Base-by-base conservation (phyloP, 2,329 filamentous ascomycete species). In the Monosporascus sp. region DNA sequence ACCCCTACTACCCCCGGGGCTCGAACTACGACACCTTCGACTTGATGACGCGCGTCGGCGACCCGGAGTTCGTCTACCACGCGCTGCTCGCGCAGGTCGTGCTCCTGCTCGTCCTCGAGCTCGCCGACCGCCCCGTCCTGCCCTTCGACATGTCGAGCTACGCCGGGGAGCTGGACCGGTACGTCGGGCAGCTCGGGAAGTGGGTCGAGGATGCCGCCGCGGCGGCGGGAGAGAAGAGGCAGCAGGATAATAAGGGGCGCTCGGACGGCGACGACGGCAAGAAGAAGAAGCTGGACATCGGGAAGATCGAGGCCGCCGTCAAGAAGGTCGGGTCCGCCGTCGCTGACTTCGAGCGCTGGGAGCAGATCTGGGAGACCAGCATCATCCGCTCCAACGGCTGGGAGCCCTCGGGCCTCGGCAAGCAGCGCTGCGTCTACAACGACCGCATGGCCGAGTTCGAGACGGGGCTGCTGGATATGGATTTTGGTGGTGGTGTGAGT, bases 11-110 rank as follows among this genome's bases (percentile, higher is more conserved):
- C 0, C 84, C 86, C 50, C 86, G 91, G 70, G 92, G 88, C 55
- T 94, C 88, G 71, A 14, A 9, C 31, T 95, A 96, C 71, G 93
- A 97, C 66, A 95, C 85, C 51, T 92, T 89, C 62, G 87, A 91
- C 45, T 93, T 91, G 86, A 90, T 97, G 80, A 77, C 85, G 26
- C 80, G 79, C 38, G 84, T 89, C 55, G 86, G 89, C 22, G 94
- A 99, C 67, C 91, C 91, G 0, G 86, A 81, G 1, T 96, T 96
- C 65, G 70, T 79, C 11, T 94, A 96, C 66, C 94, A 97, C 72
- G 81, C 78, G 41, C 72, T 88, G 6, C 80, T 97, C 55, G 89
- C 84, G 11, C 85, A 97, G 70, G 77, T 97, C 41, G 86, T 90
- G 71, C 85, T 85, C 1, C 77, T 97, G 3, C 75, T 97, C n/a